A percentile compares a stretch with the other conserved stretches of the same genome.
These are phyloP conservation scores for Rhynchosporium agropyri DNA, from an alignment of 2,329 filamentous ascomycete species.

Conservation along the genomic window DNA sequence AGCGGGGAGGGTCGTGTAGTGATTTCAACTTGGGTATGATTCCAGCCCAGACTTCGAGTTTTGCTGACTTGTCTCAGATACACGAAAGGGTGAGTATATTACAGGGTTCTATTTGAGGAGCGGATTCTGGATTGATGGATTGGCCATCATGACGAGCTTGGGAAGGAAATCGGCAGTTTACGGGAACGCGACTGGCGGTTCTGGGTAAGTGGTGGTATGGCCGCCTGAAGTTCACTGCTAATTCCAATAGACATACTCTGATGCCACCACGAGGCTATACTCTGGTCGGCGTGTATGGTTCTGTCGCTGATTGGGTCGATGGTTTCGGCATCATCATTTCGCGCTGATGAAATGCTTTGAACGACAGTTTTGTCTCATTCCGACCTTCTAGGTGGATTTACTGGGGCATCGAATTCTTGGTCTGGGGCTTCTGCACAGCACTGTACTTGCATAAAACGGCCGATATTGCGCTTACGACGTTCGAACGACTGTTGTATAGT, in stretches of 20 bases:
- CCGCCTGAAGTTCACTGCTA: constrained; percentile 1
- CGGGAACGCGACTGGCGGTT: constrained; percentile 79
- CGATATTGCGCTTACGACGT: constrained; percentile 6
- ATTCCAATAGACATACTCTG: constrained; percentile 70
- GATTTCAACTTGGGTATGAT: constrained; percentile 75
- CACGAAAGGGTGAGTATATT: constrained; percentile 81
- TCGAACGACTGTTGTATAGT: constrained; percentile 23
- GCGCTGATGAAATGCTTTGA: constrained; percentile 49
- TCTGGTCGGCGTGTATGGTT: constrained; percentile 85
- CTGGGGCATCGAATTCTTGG: neutral
- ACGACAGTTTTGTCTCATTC: neutral
- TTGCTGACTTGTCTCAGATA: constrained; percentile 55
- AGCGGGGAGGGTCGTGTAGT: constrained; percentile 70
- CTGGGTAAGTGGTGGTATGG: constrained; percentile 64
- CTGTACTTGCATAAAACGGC: constrained; percentile 12
- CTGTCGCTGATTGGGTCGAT: constrained; percentile 79
- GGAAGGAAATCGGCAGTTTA: constrained; percentile 85
- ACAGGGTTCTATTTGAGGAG: constrained; percentile 83
- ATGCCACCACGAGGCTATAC: constrained; percentile 88
- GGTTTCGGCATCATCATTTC: constrained; percentile 82
- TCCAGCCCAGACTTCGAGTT: constrained; percentile 1
- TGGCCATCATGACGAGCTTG: constrained; percentile 86
- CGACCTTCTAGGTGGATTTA: neutral
- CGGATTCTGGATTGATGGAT: constrained; percentile 81
- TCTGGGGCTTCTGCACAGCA: neutral